phyloP scores from a whole-genome alignment of 257 asterid species.

The Gentiana macrophylla region DNA sequence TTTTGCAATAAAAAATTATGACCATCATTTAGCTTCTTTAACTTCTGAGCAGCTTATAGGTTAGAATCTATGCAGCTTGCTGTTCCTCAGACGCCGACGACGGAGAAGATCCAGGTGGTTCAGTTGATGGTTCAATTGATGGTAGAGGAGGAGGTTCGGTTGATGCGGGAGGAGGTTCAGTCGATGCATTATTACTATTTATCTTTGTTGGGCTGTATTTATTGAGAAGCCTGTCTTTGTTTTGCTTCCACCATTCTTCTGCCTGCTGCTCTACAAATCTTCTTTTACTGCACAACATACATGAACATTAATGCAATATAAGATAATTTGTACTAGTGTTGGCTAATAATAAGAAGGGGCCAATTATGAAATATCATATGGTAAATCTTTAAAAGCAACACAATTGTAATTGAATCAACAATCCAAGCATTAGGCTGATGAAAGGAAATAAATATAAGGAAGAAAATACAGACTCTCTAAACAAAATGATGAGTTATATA shows the following conservation, averaged over 20 bases:
- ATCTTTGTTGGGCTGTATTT: slow-evolving; percentile 37
- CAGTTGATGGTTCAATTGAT: slow-evolving; percentile 2
- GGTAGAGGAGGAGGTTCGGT: slow-evolving; percentile 41
- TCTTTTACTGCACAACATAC: slow-evolving; percentile 46
- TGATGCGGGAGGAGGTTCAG: slow-evolving; percentile 21
- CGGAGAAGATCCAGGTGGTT: slow-evolving; percentile 18
- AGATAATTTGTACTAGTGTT: no score
- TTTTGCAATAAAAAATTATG: background rate
- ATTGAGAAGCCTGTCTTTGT: slow-evolving; percentile 56
- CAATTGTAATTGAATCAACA: no score
- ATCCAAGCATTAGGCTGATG: no score
- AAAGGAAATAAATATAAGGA: no score
- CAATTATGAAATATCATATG: no score
- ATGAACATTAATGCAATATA: no score
- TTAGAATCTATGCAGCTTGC: slow-evolving; percentile 21
- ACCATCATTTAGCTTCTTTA: slow-evolving; percentile 5
- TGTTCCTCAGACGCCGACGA: slow-evolving; percentile 9
- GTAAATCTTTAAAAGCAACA: no score
- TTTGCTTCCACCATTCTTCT: slow-evolving; percentile 86
- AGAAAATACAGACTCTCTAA: no score
- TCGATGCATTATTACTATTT: slow-evolving; percentile 21
- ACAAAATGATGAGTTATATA: no score
- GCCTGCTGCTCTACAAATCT: slow-evolving; percentile 68
- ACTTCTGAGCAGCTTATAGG: background rate
- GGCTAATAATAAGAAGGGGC: no score